phyloP scores from a whole-genome alignment of 1,284 basidiomycete genomes.

The Chiua sp. region DNA sequence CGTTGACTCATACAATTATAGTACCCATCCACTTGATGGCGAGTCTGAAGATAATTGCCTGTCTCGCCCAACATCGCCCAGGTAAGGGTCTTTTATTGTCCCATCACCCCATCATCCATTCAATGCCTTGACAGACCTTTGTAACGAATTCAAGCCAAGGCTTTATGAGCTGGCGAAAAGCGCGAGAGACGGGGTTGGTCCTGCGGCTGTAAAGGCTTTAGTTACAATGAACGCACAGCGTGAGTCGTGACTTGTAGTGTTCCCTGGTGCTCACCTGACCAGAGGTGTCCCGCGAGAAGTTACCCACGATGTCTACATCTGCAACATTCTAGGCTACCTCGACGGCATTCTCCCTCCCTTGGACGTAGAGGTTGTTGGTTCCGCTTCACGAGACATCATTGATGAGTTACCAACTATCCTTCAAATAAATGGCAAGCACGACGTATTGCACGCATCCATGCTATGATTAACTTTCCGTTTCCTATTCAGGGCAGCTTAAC shows the following conservation, averaged over 20 bases:
- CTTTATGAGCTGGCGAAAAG: slow-evolving; percentile 1
- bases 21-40: slow-evolving; percentile 4
- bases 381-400: not conserved
- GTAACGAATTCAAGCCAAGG: not conserved
- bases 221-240: not conserved
- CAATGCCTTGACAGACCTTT: not conserved
- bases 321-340: slow-evolving; percentile 11
- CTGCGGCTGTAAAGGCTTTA: slow-evolving; percentile 7
- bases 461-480: not conserved
- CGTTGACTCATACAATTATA: not conserved
- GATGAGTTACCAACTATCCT: not conserved
- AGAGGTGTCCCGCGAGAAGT: not conserved
- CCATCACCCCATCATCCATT: not conserved
- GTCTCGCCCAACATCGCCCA: not conserved
- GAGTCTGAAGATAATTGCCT: slow-evolving; percentile 8
- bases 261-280: not conserved
- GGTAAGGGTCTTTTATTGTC: not conserved
- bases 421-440: not conserved
- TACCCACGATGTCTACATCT: not conserved
- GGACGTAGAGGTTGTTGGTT: slow-evolving; percentile 7
- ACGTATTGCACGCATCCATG: not conserved
- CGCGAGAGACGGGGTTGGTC: not conserved
- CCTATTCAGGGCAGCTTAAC: slow-evolving; percentile 2
- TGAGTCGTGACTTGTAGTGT: not conserved
- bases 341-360: slow-evolving; percentile 7